Conservation (phyloP, 495 filamentous ascomycete species). For the Penicillium psychrofluorescens region DNA sequence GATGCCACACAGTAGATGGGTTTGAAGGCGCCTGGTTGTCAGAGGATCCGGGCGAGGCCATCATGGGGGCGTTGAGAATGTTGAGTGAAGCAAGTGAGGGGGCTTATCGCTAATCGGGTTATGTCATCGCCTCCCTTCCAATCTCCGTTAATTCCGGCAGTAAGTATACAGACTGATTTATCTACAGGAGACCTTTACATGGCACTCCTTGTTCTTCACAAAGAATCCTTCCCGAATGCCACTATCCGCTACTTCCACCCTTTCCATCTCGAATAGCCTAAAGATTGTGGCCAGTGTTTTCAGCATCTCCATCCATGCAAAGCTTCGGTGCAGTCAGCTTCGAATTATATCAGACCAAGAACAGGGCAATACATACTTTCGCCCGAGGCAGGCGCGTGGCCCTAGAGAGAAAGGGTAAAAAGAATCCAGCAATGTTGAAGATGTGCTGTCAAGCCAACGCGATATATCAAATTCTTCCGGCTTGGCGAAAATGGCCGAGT, state of each 20-base stretch:
- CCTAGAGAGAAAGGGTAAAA: slow-evolving; percentile 2
- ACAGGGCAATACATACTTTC: neutral
- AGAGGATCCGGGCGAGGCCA: slow-evolving; percentile 7
- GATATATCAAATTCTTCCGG: neutral
- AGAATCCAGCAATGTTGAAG: neutral
- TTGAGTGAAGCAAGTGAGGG: slow-evolving; percentile 7
- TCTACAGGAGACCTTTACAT: neutral
- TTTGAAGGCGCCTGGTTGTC: slow-evolving; percentile 1
- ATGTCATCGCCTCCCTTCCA: slow-evolving; percentile 3
- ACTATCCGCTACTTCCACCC: neutral
- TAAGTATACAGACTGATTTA: neutral
- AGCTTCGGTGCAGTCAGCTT: no score
- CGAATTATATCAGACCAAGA: no score
- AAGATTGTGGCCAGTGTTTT: slow-evolving; percentile 1
- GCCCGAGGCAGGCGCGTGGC: slow-evolving; percentile 1
- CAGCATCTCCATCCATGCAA: slow-evolving; percentile 5
- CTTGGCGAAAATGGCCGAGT: neutral
- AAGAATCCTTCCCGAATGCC: slow-evolving; percentile 1
- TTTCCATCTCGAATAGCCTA: neutral
- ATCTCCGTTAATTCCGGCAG: slow-evolving; percentile 5
- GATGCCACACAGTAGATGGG: slow-evolving; percentile 20
- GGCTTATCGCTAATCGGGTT: slow-evolving; percentile 21
- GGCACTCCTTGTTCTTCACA: slow-evolving; percentile 4
- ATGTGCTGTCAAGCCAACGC: neutral
- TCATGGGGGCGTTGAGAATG: slow-evolving; percentile 4